Conservation (phyloP, 2,329 filamentous ascomycete species). For the Phaeosphaeriaceae sp. region DNA sequence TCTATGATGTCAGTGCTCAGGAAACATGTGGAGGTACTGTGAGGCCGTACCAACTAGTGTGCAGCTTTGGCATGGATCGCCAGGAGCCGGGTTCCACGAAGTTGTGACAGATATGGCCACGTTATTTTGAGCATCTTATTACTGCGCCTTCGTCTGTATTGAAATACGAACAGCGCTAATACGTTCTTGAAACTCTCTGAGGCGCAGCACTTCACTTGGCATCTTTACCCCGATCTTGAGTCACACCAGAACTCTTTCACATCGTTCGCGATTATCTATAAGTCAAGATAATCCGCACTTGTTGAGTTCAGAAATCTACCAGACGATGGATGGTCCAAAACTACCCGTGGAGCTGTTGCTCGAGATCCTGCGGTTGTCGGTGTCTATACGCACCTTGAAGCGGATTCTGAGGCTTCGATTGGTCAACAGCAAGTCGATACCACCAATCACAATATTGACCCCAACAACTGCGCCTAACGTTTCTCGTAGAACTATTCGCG, state of each 20-base stretch:
- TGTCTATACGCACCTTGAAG: slow-evolving; percentile 1
- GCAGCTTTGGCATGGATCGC: too few relatives aligned
- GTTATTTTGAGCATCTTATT: too few relatives aligned
- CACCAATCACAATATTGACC: neutral
- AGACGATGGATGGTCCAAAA: neutral
- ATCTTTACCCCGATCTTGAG: neutral
- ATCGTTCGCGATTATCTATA: neutral
- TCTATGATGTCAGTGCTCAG: too few relatives aligned
- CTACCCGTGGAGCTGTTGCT: slow-evolving; percentile 2
- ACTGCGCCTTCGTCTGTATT: neutral
- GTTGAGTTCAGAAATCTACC: neutral
- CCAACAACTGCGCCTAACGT: neutral
- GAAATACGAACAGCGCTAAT: neutral
- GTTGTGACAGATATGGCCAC: too few relatives aligned
- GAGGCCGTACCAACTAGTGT: too few relatives aligned
- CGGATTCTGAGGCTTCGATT: slow-evolving; percentile 1
- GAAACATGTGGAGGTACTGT: too few relatives aligned
- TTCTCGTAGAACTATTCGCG: neutral
- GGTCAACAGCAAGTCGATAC: slow-evolving; percentile 2
- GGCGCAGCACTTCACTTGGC: neutral
- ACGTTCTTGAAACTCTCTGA: neutral
- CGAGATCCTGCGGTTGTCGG: slow-evolving; percentile 2
- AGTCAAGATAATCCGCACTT: neutral
- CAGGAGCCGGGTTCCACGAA: too few relatives aligned
- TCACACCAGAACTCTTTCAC: neutral